phyloP scores from a whole-genome alignment of 2,329 filamentous ascomycete species.

The Ramularia endophylla region DNA sequence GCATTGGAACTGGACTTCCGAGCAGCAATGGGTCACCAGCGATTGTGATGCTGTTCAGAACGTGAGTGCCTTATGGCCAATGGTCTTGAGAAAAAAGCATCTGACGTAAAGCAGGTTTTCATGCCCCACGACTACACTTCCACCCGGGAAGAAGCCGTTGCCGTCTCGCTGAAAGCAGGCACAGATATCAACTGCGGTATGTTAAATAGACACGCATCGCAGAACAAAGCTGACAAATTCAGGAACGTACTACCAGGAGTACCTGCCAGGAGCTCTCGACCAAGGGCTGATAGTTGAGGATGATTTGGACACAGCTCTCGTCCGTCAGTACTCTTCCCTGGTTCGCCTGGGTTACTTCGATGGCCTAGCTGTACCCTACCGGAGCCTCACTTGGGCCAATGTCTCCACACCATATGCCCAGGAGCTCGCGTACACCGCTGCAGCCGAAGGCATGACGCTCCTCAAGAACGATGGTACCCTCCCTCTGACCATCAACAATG shows the following conservation, averaged over 20 bases:
- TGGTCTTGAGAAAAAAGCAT: background rate
- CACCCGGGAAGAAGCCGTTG: slow-evolving; percentile 43
- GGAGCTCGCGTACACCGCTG: slow-evolving; percentile 51
- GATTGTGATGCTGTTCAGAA: slow-evolving; percentile 58
- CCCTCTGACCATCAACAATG: slow-evolving; percentile 36
- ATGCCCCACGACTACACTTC: slow-evolving; percentile 41
- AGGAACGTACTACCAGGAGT: slow-evolving; percentile 41
- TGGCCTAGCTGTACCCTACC: slow-evolving; percentile 42
- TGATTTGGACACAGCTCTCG: slow-evolving; percentile 45
- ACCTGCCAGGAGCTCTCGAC: slow-evolving; percentile 40
- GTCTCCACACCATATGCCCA: slow-evolving; percentile 51
- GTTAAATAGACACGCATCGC: background rate
- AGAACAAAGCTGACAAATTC: background rate
- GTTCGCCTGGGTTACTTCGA: slow-evolving; percentile 56
- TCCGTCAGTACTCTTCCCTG: slow-evolving; percentile 50
- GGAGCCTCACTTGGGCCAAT: slow-evolving; percentile 49
- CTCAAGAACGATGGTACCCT: slow-evolving; percentile 50
- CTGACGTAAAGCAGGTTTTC: slow-evolving; percentile 44
- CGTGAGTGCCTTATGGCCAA: background rate
- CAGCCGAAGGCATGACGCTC: slow-evolving; percentile 42
- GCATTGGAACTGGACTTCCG: slow-evolving; percentile 58
- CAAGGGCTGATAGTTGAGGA: slow-evolving; percentile 40
- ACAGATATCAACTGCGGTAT: slow-evolving; percentile 48
- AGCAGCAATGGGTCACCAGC: slow-evolving; percentile 57
- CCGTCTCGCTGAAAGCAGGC: slow-evolving; percentile 45